phyloP scores from a whole-genome alignment of 2,329 filamentous ascomycete genomes.

The Venturia pyrina region DNA sequence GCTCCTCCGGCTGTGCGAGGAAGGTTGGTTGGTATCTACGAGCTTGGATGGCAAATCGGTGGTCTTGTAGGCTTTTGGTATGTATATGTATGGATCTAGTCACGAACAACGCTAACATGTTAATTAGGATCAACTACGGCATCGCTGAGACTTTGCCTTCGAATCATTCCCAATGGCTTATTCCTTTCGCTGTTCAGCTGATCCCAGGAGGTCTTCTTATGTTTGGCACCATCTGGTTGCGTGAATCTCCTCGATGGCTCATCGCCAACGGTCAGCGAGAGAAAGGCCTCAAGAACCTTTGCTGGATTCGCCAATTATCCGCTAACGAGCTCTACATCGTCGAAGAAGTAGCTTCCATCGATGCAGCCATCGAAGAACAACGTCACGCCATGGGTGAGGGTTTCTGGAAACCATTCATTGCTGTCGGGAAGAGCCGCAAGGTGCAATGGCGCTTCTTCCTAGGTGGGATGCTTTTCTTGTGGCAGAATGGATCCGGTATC shows the following conservation, averaged over 20 bases:
- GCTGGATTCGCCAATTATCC: conserved; percentile 54
- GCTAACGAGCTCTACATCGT: conserved; percentile 55
- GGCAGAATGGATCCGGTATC: conserved; percentile 68
- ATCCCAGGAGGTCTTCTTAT: conserved; percentile 54
- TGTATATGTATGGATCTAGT: conserved; percentile 15
- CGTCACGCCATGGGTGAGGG: conserved; percentile 53
- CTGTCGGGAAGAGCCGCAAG: conserved; percentile 43
- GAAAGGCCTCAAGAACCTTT: conserved; percentile 34
- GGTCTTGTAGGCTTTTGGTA: conserved; percentile 42
- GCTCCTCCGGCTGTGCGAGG: conserved; percentile 49
- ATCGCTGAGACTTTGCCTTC: conserved; percentile 32
- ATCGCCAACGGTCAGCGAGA: conserved; percentile 31
- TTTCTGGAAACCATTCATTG: conserved; percentile 63
- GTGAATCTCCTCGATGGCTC: conserved; percentile 36
- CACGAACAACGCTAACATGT: conserved; percentile 13
- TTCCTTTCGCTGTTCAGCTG: conserved; percentile 53
- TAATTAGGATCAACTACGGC: conserved; percentile 31
- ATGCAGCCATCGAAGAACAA: conserved; percentile 58
- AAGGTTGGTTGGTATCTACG: conserved; percentile 48
- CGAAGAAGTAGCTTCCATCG: conserved; percentile 63
- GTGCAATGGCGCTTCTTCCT: conserved; percentile 64
- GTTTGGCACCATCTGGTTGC: conserved; percentile 33
- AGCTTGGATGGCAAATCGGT: conserved; percentile 45
- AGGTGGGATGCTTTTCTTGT: conserved; percentile 64
- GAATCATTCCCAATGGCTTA: conserved; percentile 35